Evolutionary conservation across 2,329 filamentous ascomycete genomes (phyloP).

Genomic region (Aspergillus pseudoglaucus): DNA sequence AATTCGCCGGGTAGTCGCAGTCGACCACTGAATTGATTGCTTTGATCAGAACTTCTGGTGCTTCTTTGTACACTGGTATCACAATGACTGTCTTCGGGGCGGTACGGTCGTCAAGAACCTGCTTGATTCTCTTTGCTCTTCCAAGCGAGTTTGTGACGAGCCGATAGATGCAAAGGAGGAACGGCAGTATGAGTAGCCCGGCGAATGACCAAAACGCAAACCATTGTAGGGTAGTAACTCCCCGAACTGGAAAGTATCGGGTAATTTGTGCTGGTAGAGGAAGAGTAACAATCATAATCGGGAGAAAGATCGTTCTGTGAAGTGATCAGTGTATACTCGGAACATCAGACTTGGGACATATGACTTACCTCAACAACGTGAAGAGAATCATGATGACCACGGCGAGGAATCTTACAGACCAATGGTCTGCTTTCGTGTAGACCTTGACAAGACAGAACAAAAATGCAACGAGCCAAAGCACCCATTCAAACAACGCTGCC

Average conservation of each 20-base stretch:
- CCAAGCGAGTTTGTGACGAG: conserved; percentile 83
- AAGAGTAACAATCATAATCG: conserved; percentile 88
- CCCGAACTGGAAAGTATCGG: conserved; percentile 60
- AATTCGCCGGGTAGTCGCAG: conserved; percentile 86
- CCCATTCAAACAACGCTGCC: conserved; percentile 83
- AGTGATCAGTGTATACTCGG: not conserved
- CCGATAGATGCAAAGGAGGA: conserved; percentile 89
- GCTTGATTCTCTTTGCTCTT: conserved; percentile 72
- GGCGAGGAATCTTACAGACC: conserved; percentile 73
- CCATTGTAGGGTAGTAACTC: conserved; percentile 76
- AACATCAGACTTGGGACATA: not conserved
- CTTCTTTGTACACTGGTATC: conserved; percentile 95
- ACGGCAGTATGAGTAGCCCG: conserved; percentile 75
- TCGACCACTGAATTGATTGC: conserved; percentile 88
- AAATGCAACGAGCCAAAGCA: conserved; percentile 91
- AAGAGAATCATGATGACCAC: conserved; percentile 69
- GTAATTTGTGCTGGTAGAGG: conserved; percentile 70
- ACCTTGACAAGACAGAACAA: conserved; percentile 86
- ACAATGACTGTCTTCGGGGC: conserved; percentile 93
- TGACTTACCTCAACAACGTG: conserved; percentile 61
- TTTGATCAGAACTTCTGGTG: conserved; percentile 72
- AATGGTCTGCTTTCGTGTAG: conserved; percentile 81
- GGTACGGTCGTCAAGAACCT: conserved; percentile 72
- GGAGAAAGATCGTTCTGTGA: conserved; percentile 71
- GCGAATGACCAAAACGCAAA: conserved; percentile 95